phyloP scores from a whole-genome alignment of 148 eudicot species.

The Fagopyrum esculentum region DNA sequence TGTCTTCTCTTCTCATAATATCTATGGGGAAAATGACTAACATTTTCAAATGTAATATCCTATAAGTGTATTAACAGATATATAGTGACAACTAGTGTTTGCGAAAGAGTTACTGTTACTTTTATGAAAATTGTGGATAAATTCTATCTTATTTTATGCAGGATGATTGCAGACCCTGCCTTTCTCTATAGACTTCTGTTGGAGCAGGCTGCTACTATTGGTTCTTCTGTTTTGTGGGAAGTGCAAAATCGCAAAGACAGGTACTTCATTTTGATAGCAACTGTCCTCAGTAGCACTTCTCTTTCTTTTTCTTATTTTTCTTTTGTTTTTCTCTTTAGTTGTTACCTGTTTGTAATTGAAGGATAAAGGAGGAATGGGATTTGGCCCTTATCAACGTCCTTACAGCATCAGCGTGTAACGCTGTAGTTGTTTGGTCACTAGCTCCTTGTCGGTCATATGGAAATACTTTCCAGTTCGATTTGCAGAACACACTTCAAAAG shows the following conservation, averaged over 20 bases:
- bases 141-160: slow-evolving; percentile 25
- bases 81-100: background rate
- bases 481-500: slow-evolving; percentile 88
- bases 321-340: slow-evolving; percentile 5
- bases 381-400: slow-evolving; percentile 87
- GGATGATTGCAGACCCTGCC: slow-evolving; percentile 99
- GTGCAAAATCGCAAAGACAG: slow-evolving; percentile 75
- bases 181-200: slow-evolving; percentile 68
- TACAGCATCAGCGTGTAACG: slow-evolving; percentile 91
- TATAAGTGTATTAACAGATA: background rate
- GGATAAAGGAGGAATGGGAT: slow-evolving; percentile 98
- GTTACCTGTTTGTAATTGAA: slow-evolving; percentile 21
- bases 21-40: background rate
- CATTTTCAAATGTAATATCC: background rate
- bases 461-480: slow-evolving; percentile 73
- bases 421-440: slow-evolving; percentile 86
- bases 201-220: slow-evolving; percentile 86
- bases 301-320: background rate
- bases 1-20: background rate
- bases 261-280: slow-evolving; percentile 24
- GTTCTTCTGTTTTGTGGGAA: slow-evolving; percentile 81
- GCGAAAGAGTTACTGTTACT: background rate
- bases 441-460: slow-evolving; percentile 99
- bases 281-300: slow-evolving; percentile 2
- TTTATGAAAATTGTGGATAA: background rate